Base-by-base conservation (phyloP, 1,139 yeast genomes). In the Nakaseomyces uthaithaninus region DNA sequence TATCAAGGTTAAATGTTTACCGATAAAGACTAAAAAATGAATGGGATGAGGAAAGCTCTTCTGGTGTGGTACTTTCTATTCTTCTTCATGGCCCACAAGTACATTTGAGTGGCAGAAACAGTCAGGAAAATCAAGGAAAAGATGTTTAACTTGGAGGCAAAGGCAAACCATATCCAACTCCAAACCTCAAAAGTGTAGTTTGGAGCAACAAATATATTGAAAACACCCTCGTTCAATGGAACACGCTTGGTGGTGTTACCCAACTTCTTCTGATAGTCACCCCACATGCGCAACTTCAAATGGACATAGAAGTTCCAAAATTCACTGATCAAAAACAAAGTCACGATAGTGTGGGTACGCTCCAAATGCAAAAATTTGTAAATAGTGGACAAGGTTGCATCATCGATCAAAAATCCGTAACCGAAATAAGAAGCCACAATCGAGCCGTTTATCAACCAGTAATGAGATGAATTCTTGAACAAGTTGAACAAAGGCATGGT, bases 401-500 rank as follows among this genome's bases (percentile, higher is more conserved):
- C 44, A n/a, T 34, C 33, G 45, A 54, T 25, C 20, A 59, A 26
- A 38, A 63, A 60, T 9, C 94, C 93, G 4, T 81, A 75, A 47
- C 84, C 89, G 36, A 79, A 69, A 48, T 83, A 80, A 51, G 71
- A 75, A 3, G 86, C 75, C 40, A 84, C 69, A 49, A 77, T 69
- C 26, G 83, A 60, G 1, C 97, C 97, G 35, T 91, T 81, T 48
- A 91, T 67, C 23, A 85, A 60, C 96, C 97, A 89, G 66, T 91
- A 91, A 62, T 91, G 96, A 48, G 74, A 69, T 27, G 89, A 80
- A 67, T 91, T 91, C 65, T 89, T 86, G 71, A 91, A 83, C 47
- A 91, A 67, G 63, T 86, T 84, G 61, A 76, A 74, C 37, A 81
- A 58, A 3, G 98, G 98, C 98, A 91, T 91, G 22, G 98, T 91